Percentiles rank a stretch among this genome's conserved stretches.
These are phyloP conservation scores for Fonsecaea erecta DNA, from an alignment of 2,329 filamentous ascomycete species.

Conservation along the genomic window DNA sequence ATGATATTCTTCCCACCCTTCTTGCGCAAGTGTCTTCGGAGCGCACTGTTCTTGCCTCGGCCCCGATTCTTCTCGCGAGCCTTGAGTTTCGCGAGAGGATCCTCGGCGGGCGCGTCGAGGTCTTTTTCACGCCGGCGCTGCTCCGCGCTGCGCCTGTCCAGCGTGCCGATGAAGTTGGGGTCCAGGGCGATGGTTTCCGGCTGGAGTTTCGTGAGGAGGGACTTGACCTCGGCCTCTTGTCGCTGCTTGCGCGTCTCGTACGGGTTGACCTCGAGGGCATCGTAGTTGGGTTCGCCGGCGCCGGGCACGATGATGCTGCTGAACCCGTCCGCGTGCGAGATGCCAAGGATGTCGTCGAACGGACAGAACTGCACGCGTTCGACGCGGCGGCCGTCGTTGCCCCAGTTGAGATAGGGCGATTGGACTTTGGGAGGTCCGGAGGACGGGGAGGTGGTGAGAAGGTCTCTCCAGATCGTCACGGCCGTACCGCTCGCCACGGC, in stretches of 20 bases:
- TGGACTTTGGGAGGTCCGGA: conserved; percentile 77
- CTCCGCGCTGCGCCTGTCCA: conserved; percentile 80
- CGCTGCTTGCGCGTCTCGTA: conserved; percentile 93
- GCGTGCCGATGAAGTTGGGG: conserved; percentile 85
- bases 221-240: conserved; percentile 88
- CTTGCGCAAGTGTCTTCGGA: conserved; percentile 89
- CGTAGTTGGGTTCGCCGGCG: conserved; percentile 95
- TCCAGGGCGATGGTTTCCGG: conserved; percentile 97
- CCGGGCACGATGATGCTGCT: conserved; percentile 88
- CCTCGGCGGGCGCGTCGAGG: conserved; percentile 71
- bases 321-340: conserved; percentile 84
- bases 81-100: conserved; percentile 63
- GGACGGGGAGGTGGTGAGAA: conserved; percentile 75
- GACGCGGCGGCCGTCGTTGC: conserved; percentile 75
- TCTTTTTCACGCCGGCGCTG: conserved; percentile 78
- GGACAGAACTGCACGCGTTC: conserved; percentile 90
- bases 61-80: conserved; percentile 64
- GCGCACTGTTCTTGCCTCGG: conserved; percentile 83
- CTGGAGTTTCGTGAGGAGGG: conserved; percentile 88
- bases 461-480: conserved; percentile 85
- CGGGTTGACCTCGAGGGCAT: conserved; percentile 90
- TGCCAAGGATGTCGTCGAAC: conserved; percentile 88
- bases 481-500: conserved; percentile 91
- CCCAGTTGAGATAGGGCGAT: conserved; percentile 88
- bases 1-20: conserved; percentile 91